Evolutionary conservation across 306 rosid species (phyloP).

Genomic region (Pterocarpus santalinus): DNA sequence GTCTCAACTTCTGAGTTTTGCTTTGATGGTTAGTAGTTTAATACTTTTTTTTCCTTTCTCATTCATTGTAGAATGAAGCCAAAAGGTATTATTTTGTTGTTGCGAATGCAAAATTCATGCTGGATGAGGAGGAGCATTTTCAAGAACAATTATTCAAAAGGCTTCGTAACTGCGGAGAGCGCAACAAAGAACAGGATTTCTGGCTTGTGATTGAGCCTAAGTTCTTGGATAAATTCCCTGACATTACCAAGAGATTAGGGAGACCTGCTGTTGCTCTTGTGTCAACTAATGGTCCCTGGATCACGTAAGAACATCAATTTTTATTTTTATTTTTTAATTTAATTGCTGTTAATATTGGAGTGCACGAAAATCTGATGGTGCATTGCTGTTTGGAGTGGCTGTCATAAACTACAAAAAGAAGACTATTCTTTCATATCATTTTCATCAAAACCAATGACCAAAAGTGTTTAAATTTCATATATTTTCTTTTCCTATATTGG

Average conservation of each 20-base stretch:
- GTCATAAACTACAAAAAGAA: slow-evolving; percentile 32
- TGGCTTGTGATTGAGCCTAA: slow-evolving; percentile 98
- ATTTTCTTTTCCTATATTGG: no score
- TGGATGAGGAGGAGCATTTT: slow-evolving; percentile 99
- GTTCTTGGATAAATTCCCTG: slow-evolving; percentile 92
- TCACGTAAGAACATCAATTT: slow-evolving; percentile 68
- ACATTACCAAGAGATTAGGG: slow-evolving; percentile 72
- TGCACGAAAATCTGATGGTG: slow-evolving; percentile 14
- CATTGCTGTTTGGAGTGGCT: slow-evolving; percentile 36
- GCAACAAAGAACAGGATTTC: slow-evolving; percentile 80
- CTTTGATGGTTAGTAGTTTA: slow-evolving; percentile 29
- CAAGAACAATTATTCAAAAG: slow-evolving; percentile 79
- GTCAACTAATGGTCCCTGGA: slow-evolving; percentile 94
- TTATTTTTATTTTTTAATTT: slow-evolving; percentile 19
- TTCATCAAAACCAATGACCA: not conserved
- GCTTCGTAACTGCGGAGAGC: slow-evolving; percentile 70
- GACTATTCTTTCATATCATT: not conserved
- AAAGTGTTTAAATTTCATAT: not conserved
- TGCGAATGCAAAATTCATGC: slow-evolving; percentile 97
- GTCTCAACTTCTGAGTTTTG: not conserved
- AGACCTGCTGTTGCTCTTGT: slow-evolving; percentile 98
- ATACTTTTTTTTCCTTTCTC: not conserved
- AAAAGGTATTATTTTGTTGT: slow-evolving; percentile 78
- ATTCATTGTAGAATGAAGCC: slow-evolving; percentile 55
- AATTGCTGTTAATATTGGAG: not conserved